Evolutionary conservation across 116 monocot genomes (phyloP).

Genomic region (Trichopus zeylanicus): DNA sequence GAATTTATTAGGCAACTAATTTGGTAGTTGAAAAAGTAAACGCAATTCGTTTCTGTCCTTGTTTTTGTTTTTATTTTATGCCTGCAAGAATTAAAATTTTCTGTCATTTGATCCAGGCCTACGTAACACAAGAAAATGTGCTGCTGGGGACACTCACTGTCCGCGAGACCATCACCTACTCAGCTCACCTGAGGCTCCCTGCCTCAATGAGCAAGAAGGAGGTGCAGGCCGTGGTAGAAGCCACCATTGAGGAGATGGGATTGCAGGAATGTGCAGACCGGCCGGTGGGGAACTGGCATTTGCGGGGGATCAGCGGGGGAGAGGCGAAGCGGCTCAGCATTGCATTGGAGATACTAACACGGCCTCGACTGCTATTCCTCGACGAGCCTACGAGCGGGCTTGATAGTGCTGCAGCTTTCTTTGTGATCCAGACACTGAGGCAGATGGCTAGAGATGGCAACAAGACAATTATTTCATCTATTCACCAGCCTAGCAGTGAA

Average conservation of each 20-base stretch:
- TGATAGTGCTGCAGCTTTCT: constrained; percentile 73
- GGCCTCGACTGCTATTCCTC: constrained; percentile 63
- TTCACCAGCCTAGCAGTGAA: constrained; percentile 90
- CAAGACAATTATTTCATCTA: constrained; percentile 60
- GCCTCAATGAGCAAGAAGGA: constrained; percentile 32
- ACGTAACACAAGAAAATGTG: constrained; percentile 85
- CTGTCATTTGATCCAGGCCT: constrained; percentile 41
- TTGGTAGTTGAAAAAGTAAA: too few relatives aligned
- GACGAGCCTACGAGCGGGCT: constrained; percentile 95
- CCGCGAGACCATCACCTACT: constrained; percentile 73
- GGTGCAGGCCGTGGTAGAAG: constrained; percentile 31
- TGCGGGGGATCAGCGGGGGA: constrained; percentile 84
- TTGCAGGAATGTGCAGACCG: constrained; percentile 66
- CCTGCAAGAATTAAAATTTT: not conserved
- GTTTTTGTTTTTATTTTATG: too few relatives aligned
- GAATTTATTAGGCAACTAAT: too few relatives aligned
- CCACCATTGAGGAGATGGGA: constrained; percentile 66
- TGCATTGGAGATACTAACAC: constrained; percentile 65
- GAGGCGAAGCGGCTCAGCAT: constrained; percentile 88
- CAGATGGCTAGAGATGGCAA: constrained; percentile 66
- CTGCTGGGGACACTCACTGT: constrained; percentile 71
- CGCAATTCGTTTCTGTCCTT: too few relatives aligned
- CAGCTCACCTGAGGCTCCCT: constrained; percentile 68
- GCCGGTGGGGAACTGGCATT: constrained; percentile 75
- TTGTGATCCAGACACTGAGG: constrained; percentile 49